These are phyloP conservation scores for Penicillium hordei DNA, from an alignment of 2,329 filamentous ascomycete species.

Conservation along the genomic window DNA sequence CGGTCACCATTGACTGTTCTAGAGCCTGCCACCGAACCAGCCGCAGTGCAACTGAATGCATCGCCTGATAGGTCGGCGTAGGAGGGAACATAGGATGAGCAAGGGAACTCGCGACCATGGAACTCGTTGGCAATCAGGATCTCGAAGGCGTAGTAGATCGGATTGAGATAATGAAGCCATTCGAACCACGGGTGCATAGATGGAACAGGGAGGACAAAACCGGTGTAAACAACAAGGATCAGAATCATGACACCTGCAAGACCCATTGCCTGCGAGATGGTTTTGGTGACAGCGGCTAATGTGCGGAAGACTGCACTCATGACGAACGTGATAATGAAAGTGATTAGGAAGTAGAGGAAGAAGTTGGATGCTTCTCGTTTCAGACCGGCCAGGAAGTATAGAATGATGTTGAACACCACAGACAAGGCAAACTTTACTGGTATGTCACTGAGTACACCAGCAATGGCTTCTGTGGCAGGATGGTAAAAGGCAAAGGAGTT, in stretches of 20 bases:
- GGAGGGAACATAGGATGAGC: conserved; percentile 47
- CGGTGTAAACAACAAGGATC: conserved; percentile 49
- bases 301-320: conserved; percentile 86
- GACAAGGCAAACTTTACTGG: conserved; percentile 74
- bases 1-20: conserved; percentile 57
- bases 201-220: conserved; percentile 43
- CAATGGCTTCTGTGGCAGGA: conserved; percentile 21
- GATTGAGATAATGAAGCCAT: conserved; percentile 80
- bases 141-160: conserved; percentile 78
- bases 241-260: conserved; percentile 52
- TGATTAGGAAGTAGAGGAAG: conserved; percentile 82
- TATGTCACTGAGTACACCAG: conserved; percentile 39
- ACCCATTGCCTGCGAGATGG: conserved; percentile 57
- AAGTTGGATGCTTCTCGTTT: conserved; percentile 71
- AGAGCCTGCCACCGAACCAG: conserved; percentile 57
- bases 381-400: conserved; percentile 86
- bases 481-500: conserved; percentile 33
- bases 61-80: conserved; percentile 41
- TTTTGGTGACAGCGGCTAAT: conserved; percentile 71
- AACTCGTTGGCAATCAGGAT: conserved; percentile 83
- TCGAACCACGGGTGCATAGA: conserved; percentile 76
- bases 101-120: conserved; percentile 59
- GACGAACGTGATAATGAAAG: conserved; percentile 68
- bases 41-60: conserved; percentile 56
- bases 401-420: conserved; percentile 70